A percentile compares a stretch with the other conserved stretches of the same genome.
Conservation (phyloP, 2,329 filamentous ascomycete species). For the Pseudocercospora vitis region DNA sequence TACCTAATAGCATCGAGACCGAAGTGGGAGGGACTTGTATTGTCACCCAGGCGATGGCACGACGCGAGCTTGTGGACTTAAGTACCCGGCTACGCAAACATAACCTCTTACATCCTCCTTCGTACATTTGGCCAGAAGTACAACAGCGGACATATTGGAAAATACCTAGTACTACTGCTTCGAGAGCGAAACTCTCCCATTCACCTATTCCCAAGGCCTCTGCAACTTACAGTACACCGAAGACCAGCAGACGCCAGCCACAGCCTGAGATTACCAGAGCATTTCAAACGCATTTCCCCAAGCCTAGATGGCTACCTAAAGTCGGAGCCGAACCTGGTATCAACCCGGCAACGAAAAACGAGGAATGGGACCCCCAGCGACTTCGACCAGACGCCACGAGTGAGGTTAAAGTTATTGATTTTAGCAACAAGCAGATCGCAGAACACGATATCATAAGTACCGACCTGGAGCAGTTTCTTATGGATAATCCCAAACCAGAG, state of each 20-base stretch:
- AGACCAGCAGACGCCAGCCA: background rate
- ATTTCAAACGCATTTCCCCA: background rate
- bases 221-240: too few relatives aligned
- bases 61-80: background rate
- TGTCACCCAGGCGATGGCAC: too few relatives aligned
- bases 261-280: background rate
- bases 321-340: constrained; percentile 32
- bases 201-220: too few relatives aligned
- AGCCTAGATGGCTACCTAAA: constrained; percentile 18
- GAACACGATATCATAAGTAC: constrained; percentile 71
- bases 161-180: too few relatives aligned
- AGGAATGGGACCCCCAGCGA: constrained; percentile 14
- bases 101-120: background rate
- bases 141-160: too few relatives aligned
- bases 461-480: constrained; percentile 66
- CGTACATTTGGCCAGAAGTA: too few relatives aligned
- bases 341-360: constrained; percentile 21
- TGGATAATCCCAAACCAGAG: constrained; percentile 57
- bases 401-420: constrained; percentile 84
- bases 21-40: too few relatives aligned
- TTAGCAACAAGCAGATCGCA: constrained; percentile 60
- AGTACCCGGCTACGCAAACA: background rate
- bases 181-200: too few relatives aligned
- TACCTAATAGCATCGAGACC: too few relatives aligned
- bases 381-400: constrained; percentile 45